These are phyloP conservation scores for Trametes elegans DNA, from an alignment of 768 basidiomycete genomes.

Conservation along the genomic window DNA sequence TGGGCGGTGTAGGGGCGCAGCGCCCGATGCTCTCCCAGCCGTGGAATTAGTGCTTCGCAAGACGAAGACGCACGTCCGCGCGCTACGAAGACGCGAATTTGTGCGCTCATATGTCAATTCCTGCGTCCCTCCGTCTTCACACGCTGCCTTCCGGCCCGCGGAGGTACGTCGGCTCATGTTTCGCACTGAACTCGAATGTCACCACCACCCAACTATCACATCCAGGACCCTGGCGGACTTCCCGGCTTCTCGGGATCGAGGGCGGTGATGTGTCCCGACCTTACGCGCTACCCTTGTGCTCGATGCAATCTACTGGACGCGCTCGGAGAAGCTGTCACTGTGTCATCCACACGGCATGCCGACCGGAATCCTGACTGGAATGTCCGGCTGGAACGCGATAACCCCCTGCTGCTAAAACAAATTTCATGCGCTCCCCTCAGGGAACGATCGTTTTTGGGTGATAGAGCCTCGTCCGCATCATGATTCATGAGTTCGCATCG, in stretches of 20 bases:
- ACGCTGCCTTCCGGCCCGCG: slow-evolving; percentile 4
- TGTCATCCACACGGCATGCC: slow-evolving; percentile 8
- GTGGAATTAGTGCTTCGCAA: neutral
- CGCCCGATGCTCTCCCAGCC: neutral
- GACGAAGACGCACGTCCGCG: neutral
- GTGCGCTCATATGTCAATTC: neutral
- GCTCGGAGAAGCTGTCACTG: slow-evolving; percentile 7
- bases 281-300: slow-evolving; percentile 1
- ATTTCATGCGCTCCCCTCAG: neutral
- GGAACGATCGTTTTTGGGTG: neutral
- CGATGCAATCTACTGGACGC: slow-evolving; percentile 4
- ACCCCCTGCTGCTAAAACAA: slow-evolving; percentile 2
- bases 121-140: neutral
- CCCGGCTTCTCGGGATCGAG: slow-evolving; percentile 8
- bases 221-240: neutral
- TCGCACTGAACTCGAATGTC: neutral
- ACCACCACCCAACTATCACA: neutral
- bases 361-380: too few species aligned
- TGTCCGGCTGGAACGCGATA: neutral
- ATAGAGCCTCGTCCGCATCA: neutral
- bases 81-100: neutral
- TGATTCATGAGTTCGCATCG: neutral
- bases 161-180: slow-evolving; percentile 1
- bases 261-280: neutral
- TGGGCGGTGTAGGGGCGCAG: neutral